Conservation (phyloP, 345 rosid species). For the Populus ilicifolia region DNA sequence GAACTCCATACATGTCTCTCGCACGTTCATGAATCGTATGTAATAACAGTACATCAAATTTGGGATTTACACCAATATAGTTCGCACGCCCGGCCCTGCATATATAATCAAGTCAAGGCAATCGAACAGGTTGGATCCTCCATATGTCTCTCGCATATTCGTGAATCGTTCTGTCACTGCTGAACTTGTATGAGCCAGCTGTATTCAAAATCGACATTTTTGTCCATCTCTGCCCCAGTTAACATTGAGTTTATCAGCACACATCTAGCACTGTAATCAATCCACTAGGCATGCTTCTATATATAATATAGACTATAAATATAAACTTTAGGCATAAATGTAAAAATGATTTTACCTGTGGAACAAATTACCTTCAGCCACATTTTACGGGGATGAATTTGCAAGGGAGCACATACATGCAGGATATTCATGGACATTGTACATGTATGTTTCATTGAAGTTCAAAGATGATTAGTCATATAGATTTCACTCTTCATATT, state of each 20-base stretch:
- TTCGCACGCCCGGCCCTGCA: neutral
- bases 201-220: conserved; percentile 60
- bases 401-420: no score
- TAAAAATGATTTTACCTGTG: neutral
- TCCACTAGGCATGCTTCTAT: neutral
- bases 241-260: neutral
- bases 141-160: conserved; percentile 60
- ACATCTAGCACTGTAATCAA: no score
- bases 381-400: neutral
- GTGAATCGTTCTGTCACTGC: conserved; percentile 55
- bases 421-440: no score
- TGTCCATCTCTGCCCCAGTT: conserved; percentile 46
- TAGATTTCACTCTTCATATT: no score
- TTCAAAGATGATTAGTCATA: no score
- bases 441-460: no score
- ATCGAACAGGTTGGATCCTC: conserved; percentile 39
- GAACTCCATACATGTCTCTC: no score
- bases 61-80: neutral
- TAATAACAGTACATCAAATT: neutral
- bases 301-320: neutral
- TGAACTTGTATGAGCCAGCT: conserved; percentile 57
- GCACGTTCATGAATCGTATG: no score
- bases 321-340: neutral
- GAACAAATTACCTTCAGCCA: neutral
- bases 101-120: conserved; percentile 27